Evolutionary conservation across 768 basidiomycete species (phyloP), one percentile per base, ranked within the genome.

Genomic region (Brasilioporus rufonigricans): DNA sequence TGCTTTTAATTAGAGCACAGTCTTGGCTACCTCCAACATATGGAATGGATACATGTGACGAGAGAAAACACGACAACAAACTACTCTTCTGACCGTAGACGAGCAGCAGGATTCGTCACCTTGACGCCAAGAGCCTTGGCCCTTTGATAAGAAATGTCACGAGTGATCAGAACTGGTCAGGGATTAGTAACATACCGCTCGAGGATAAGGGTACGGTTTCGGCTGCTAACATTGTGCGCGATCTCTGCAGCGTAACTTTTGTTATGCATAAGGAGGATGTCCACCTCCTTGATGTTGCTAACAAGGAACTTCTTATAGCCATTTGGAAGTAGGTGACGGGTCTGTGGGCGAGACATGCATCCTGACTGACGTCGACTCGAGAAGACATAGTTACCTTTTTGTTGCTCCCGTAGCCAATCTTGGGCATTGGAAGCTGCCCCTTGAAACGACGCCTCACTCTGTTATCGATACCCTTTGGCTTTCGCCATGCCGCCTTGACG

Each of bases 391-490:
- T 65, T 64, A 93, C 93, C 83, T 93, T 86, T 74, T 86, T 79
- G 78, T 83, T 84, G 69, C 86, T 87, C 54, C 89, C 89, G 76
- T 89, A 91, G 64, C 86, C 83, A 57, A 85, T 85, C 79, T 85
- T 95, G 71, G 95, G 95, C 96, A 98, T 98, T 61, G 93, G 82
- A 54, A 84, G 82, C 74, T 96, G 93, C 52, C 96, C 96, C 81
- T 93, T 97, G 82, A 93, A 93, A 68, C 91, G 86, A 64, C 91
- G 85, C 73, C 93, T 82, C 67, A 97, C 95, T 69, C 95, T 86
- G 86, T 98, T 98, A 74, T 98, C 96, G 67, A 98, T 98, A 92
- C 96, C 97, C 86, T 98, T 99, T 64, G 97, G 97, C 81, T 99
- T 99, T 74, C 97, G 84, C 97, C 97, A 99, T 81, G 91, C 81